These are phyloP conservation scores for Gymnopilus dilepis DNA, from an alignment of 768 basidiomycete genomes.

Conservation along the genomic window DNA sequence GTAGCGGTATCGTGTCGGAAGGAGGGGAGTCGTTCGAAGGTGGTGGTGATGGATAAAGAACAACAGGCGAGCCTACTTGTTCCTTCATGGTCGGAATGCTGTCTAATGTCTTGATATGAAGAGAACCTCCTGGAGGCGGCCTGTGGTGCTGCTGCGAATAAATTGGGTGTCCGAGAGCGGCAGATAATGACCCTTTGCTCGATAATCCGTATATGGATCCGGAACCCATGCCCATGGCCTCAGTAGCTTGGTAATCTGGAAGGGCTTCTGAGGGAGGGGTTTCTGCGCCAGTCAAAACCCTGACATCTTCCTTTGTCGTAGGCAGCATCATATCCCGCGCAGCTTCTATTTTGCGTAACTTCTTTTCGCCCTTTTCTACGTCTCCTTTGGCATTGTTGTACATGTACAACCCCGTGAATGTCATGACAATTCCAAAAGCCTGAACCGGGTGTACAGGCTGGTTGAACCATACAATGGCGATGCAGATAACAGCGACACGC, in stretches of 20 bases:
- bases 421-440: conserved; percentile 87
- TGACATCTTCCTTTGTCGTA: conserved; percentile 63
- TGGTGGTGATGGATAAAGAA: conserved; percentile 58
- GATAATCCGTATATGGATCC: conserved; percentile 42
- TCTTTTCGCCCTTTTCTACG: conserved; percentile 92
- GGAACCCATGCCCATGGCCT: conserved; percentile 43
- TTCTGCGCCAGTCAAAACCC: conserved; percentile 50
- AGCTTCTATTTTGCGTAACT: conserved; percentile 78
- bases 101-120: conserved; percentile 33
- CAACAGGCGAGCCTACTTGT: conserved; percentile 34
- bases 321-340: conserved; percentile 73
- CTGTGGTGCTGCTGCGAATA: conserved; percentile 27
- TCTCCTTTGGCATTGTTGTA: conserved; percentile 95
- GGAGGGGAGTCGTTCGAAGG: conserved; percentile 41
- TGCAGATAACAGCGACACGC: conserved; percentile 96
- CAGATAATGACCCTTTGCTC: conserved; percentile 36
- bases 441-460: conserved; percentile 86
- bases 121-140: conserved; percentile 17
- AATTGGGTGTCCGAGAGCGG: conserved; percentile 17
- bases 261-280: conserved; percentile 37
- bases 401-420: conserved; percentile 91
- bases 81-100: conserved; percentile 25
- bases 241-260: conserved; percentile 30
- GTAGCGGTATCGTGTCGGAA: conserved; percentile 32
- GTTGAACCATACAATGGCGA: conserved; percentile 96